These are phyloP conservation scores for Oryza meyeriana DNA, from an alignment of 176 grass and related monocot genomes.

Conservation along the genomic window DNA sequence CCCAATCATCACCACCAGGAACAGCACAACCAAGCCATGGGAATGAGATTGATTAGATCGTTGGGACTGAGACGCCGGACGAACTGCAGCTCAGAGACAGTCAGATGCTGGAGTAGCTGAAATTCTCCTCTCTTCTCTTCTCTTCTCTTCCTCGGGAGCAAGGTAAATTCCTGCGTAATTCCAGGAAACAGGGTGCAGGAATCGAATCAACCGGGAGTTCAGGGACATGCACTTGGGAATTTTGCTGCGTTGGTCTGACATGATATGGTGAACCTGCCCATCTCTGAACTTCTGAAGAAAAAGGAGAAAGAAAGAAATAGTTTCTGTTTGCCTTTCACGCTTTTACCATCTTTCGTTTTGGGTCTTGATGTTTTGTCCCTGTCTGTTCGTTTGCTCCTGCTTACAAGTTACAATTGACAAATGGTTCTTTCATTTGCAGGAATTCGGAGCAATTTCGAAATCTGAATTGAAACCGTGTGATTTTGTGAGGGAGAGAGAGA, in stretches of 20 bases:
- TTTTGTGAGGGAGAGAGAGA: background rate
- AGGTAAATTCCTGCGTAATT: background rate
- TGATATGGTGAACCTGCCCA: background rate
- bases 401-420: background rate
- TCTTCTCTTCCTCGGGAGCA: background rate
- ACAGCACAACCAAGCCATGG: background rate
- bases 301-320: background rate
- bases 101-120: background rate
- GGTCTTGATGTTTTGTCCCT: background rate
- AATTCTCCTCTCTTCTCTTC: background rate
- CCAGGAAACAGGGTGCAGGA: background rate
- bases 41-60: background rate
- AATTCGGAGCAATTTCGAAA: background rate
- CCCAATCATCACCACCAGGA: background rate
- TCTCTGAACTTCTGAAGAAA: background rate
- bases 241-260: background rate
- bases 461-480: background rate
- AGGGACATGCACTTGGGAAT: background rate
- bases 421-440: background rate
- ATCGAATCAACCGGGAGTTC: background rate
- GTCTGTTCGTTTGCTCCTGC: slow-evolving; percentile 9
- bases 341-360: background rate
- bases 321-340: background rate
- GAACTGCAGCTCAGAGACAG: background rate
- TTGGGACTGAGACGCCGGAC: background rate